Evolutionary conservation across 1,284 basidiomycete genomes (phyloP), one percentile per base, ranked within the genome.

Genomic region (Hortiboletus rubellus): DNA sequence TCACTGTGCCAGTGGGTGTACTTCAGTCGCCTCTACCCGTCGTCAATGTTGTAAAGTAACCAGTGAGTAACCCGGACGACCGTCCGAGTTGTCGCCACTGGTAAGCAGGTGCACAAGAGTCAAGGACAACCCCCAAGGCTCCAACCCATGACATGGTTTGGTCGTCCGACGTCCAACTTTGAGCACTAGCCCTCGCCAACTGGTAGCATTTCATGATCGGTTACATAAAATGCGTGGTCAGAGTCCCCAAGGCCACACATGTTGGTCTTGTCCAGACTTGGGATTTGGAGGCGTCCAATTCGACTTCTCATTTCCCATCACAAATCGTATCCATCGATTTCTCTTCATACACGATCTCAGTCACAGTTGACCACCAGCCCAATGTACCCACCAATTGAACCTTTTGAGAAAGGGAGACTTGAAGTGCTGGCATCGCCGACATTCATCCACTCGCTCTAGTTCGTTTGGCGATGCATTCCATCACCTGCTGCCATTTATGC

Each of bases 381-480:
- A n/a, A 80, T 86, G 78, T 90, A 89, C 73, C 80, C 85, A 14
- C 71, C 76, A 5, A 81, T 82, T 56, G 71, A 85, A 60, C 87
- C 91, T 1, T 92, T 83, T 67, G 77, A 87, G 59, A 79, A 76
- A 9, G 89, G 85, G 4, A 81, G 65, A 45, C 79, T 95, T 57
- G 86, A 89, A 66, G 90, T 94, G 5, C 88, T 85, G 49, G 68
- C 62, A 30, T 70, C 69, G 2, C 53, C 63, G 27, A 55, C 57
- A 14, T 81, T 86, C 58, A 73, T 90, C 18, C 92, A 94, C 73
- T 83, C 82, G 8, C 81, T 95, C 59, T 86, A 94, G 92, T 93
- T 66, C 71, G 89, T 78, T 40, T 36, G 22, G 41, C 42, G 36
- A 51, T 55, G 27, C 24, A 15, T 53, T 52, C n/a, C 40, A 5